Evolutionary conservation across 2,329 filamentous ascomycete genomes (phyloP), one percentile per base, ranked within the genome.

Genomic region (Volutella citrinella): DNA sequence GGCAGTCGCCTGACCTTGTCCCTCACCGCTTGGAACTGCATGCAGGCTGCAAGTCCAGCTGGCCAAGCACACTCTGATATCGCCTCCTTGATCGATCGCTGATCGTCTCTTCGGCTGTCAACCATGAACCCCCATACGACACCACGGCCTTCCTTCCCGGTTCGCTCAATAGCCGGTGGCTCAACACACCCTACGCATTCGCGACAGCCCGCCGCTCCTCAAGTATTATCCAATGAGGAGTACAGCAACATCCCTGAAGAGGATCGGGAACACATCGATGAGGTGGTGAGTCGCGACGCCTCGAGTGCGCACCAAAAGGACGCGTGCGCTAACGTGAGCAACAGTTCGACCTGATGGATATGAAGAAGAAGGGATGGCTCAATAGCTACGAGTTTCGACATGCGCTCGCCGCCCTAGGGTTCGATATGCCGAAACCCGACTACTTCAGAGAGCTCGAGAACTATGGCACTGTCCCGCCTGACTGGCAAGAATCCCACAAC

Each of bases 341-440:
- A 3, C 20, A 95, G 85, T 97, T 97, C 65, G 82, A 83, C 43
- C 81, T 97, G 47, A 97, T 98, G 73, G 93, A 97, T 62, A 84
- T 95, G 56, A 91, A 97, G 72, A 91, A 94, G 61, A 90, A 97
- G 68, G 78, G 82, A 28, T 82, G 86, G 63, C 87, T 98, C 57
- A 91, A 97, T 69, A 97, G 95, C 71, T 93, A 97, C 68, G 93
- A 98, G 67, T 87, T 97, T 60, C 91, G 93, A 64, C 93, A 97
- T 66, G 89, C 91, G 41, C 82, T 97, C 54, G 93, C 94, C 60
- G 93, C 93, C 5, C 80, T 98, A 2, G 93, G 93, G 46, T 97
- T 97, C 69, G 88, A 94, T 54, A 73, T 95, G 30, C 77, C 87
- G 39, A 95, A 95, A 62, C 72, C 80, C 43, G 88, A 95, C 51